Conservation (phyloP, 805 yeast genomes). For the Pichia gijzeniarum region DNA sequence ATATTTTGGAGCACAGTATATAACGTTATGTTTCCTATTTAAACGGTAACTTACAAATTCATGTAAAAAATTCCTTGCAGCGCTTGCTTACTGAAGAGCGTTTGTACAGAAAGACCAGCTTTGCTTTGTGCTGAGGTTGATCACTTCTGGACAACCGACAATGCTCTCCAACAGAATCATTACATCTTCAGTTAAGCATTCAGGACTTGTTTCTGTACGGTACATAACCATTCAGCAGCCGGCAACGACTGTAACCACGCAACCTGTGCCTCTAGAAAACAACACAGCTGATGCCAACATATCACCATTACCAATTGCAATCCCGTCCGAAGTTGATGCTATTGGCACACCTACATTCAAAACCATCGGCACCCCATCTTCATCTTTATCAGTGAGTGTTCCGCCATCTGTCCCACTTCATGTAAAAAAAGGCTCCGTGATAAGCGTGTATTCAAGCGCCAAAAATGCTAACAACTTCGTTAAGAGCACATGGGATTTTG, state of each 20-base stretch:
- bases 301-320: not conserved
- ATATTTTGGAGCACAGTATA: too few species aligned
- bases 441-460: conserved; percentile 35
- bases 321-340: not conserved
- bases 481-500: conserved; percentile 27
- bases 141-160: too few species aligned
- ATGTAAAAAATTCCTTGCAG: too few species aligned
- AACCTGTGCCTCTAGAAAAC: conserved; percentile 13
- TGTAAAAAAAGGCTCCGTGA: conserved; percentile 42
- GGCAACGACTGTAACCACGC: conserved; percentile 1
- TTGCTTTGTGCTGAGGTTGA: too few species aligned
- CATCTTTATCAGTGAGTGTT: conserved; percentile 42
- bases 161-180: too few species aligned
- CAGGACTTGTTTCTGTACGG: not conserved
- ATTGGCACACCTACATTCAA: conserved; percentile 29
- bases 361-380: conserved; percentile 43
- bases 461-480: conserved; percentile 11
- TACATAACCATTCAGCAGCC: conserved; percentile 20
- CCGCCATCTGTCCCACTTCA: conserved; percentile 55
- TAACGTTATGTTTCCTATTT: too few species aligned
- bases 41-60: too few species aligned
- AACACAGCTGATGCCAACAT: conserved; percentile 1
- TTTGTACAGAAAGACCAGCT: too few species aligned
- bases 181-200: not conserved
- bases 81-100: not conserved